A percentile compares a stretch with the other conserved stretches of the same genome.
Evolutionary conservation across 129 eudicot genomes (phyloP).

Genomic region (Cynara cardunculus): DNA sequence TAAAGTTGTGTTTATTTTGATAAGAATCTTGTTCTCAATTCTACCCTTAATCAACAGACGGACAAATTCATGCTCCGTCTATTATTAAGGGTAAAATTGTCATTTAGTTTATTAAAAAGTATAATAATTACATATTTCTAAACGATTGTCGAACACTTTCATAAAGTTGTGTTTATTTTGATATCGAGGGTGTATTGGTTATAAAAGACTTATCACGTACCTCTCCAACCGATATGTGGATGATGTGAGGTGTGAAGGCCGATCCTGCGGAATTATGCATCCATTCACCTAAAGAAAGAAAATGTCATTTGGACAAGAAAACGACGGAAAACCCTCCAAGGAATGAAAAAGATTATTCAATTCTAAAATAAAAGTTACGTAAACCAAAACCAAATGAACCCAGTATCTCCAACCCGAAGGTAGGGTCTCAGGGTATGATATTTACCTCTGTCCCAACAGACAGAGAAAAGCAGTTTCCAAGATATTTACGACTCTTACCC

Average conservation of each 20-base stretch:
- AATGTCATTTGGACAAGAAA: conserved; percentile 6
- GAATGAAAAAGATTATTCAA: background rate
- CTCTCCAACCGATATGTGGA: conserved; percentile 73
- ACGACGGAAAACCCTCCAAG: background rate
- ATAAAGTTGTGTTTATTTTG: background rate
- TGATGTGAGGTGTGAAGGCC: conserved; percentile 93
- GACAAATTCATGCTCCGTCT: background rate
- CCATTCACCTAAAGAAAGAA: conserved; percentile 72
- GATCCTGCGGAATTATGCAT: conserved; percentile 92
- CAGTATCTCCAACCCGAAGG: background rate
- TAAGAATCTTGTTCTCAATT: background rate
- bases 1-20: background rate
- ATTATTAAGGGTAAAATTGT: background rate
- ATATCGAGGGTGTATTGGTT: background rate
- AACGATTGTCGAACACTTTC: background rate
- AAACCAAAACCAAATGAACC: background rate
- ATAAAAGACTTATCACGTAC: conserved; percentile 28
- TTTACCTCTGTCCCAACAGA: too few species aligned
- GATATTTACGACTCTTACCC: too few species aligned
- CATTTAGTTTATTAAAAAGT: background rate
- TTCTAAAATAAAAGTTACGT: background rate
- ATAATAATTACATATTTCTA: too few species aligned
- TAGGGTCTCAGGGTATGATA: too few species aligned
- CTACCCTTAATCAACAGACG: background rate
- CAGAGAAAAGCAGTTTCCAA: too few species aligned